These are phyloP conservation scores for Multifurca ochricompacta DNA, from an alignment of 768 basidiomycete genomes.

Conservation along the genomic window DNA sequence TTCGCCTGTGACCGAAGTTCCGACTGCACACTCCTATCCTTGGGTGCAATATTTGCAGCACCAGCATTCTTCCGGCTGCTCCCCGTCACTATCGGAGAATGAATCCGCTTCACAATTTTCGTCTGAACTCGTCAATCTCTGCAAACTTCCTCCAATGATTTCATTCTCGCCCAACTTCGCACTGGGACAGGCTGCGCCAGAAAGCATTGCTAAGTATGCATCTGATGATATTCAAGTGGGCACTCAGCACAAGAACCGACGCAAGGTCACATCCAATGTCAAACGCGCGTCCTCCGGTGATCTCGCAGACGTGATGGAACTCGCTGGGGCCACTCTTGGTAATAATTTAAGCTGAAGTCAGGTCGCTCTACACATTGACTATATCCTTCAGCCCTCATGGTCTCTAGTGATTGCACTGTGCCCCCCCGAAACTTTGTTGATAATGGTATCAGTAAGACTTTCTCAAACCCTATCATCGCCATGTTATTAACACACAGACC, in stretches of 20 bases:
- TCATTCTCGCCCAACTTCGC: not conserved
- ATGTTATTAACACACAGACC: not conserved
- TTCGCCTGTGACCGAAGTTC: not conserved
- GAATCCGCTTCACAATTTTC: not conserved
- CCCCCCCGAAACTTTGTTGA: not conserved
- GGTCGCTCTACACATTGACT: not conserved
- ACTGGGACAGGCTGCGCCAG: not conserved
- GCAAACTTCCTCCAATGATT: not conserved
- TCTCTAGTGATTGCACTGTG: not conserved
- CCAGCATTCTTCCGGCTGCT: not conserved
- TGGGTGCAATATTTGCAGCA: not conserved
- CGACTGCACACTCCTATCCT: not conserved
- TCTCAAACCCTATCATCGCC: no score
- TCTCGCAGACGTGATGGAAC: not conserved
- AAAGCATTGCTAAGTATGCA: not conserved
- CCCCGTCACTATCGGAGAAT: not conserved
- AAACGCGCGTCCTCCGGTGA: constrained; percentile 1
- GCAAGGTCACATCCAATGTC: not conserved
- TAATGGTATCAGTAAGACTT: not conserved
- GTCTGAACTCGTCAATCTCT: not conserved
- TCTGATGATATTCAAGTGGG: constrained; percentile 8
- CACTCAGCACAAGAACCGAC: not conserved
- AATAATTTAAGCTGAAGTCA: not conserved
- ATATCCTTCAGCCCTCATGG: not conserved
- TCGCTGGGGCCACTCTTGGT: not conserved